A percentile compares a stretch with the other conserved stretches of the same genome.
phyloP scores from a whole-genome alignment of 2,329 filamentous ascomycete species.

The Neonectria sp. region DNA sequence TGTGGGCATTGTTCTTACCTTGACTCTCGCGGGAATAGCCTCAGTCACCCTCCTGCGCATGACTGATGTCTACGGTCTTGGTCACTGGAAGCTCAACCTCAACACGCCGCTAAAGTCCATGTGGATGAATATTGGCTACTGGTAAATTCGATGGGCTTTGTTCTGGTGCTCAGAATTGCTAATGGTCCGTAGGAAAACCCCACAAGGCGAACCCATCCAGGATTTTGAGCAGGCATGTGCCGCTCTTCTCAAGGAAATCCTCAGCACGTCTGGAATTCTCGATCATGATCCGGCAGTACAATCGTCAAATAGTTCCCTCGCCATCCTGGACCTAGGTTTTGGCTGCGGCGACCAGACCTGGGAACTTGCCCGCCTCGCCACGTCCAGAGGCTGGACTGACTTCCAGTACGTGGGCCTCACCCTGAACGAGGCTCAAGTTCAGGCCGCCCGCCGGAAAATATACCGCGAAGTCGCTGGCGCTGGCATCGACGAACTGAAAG shows the following conservation, averaged over 20 bases:
- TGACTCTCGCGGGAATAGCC: conserved; percentile 34
- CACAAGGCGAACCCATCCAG: conserved; percentile 49
- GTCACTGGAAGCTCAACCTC: conserved; percentile 70
- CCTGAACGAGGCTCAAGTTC: conserved; percentile 61
- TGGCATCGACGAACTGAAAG: neutral
- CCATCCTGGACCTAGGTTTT: conserved; percentile 69
- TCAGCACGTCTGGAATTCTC: conserved; percentile 60
- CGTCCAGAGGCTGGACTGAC: conserved; percentile 36
- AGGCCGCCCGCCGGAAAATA: conserved; percentile 52
- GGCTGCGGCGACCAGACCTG: conserved; percentile 73
- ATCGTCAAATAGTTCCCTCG: conserved; percentile 38
- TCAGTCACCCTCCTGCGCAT: conserved; percentile 43
- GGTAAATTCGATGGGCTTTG: conserved; percentile 55
- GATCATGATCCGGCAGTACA: conserved; percentile 17
- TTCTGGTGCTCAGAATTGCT: neutral
- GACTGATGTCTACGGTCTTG: conserved; percentile 62
- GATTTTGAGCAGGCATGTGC: conserved; percentile 63
- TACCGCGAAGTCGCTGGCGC: conserved; percentile 41
- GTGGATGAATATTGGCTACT: conserved; percentile 77
- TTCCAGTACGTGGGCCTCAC: conserved; percentile 69
- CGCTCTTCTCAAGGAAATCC: conserved; percentile 63
- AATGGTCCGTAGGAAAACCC: conserved; percentile 46
- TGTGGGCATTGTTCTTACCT: conserved; percentile 42
- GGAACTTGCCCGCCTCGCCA: conserved; percentile 55
- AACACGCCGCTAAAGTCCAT: conserved; percentile 62